phyloP scores from a whole-genome alignment of 2,329 filamentous ascomycete genomes.

The Ceratocystis smalleyi region DNA sequence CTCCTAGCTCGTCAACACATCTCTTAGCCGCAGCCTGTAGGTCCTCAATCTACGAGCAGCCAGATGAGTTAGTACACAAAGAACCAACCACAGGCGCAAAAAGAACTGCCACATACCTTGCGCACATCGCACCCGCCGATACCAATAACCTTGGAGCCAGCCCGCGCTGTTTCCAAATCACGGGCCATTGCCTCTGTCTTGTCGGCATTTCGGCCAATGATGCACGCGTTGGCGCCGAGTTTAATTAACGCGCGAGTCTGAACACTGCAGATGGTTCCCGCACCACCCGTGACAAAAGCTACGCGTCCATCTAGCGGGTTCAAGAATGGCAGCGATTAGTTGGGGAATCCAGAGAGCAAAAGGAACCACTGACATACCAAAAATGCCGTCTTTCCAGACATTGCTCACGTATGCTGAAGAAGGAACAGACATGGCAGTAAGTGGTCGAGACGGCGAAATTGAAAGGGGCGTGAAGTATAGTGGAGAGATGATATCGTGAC shows the following conservation, averaged over 20 bases:
- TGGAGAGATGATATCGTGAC: too few relatives aligned
- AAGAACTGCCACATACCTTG: conserved; percentile 34
- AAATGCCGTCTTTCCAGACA: conserved; percentile 77
- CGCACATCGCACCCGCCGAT: conserved; percentile 70
- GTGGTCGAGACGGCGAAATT: neutral
- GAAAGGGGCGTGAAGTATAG: neutral
- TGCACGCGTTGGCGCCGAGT: conserved; percentile 84
- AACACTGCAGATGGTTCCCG: conserved; percentile 83
- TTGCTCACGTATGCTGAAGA: conserved; percentile 64
- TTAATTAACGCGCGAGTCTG: conserved; percentile 85
- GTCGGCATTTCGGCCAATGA: conserved; percentile 74
- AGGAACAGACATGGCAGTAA: conserved; percentile 45
- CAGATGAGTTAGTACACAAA: neutral
- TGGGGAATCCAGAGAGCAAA: neutral
- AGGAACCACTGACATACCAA: conserved; percentile 39
- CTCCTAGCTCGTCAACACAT: conserved; percentile 68
- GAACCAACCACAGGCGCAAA: neutral
- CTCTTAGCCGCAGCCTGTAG: conserved; percentile 60
- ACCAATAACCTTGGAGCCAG: conserved; percentile 71
- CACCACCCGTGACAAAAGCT: conserved; percentile 87
- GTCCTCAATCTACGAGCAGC: conserved; percentile 35
- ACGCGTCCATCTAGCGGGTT: conserved; percentile 56
- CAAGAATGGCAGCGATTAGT: neutral
- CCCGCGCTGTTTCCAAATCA: conserved; percentile 65
- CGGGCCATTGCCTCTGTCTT: conserved; percentile 72